These are phyloP conservation scores for Tulasnella sp. DNA, from an alignment of 768 basidiomycete genomes.

Conservation along the genomic window DNA sequence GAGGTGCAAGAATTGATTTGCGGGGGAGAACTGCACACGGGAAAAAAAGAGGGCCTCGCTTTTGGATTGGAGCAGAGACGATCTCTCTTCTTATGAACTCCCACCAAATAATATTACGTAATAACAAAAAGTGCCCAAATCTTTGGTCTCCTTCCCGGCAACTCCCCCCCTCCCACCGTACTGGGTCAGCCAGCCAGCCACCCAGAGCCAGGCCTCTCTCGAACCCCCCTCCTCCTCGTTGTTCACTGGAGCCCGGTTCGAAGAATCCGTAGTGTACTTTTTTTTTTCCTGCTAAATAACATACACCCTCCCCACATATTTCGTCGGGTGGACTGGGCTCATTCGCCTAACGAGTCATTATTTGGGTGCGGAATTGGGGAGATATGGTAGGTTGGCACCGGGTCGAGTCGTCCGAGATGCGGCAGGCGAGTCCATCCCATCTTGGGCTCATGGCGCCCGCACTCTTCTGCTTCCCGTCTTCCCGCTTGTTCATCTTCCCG, in stretches of 20 bases:
- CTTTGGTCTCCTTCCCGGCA: neutral
- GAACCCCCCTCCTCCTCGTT: neutral
- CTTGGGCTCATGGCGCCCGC: neutral
- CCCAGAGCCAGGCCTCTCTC: neutral
- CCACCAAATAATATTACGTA: neutral
- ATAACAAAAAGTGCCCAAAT: neutral
- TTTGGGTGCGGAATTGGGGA: neutral
- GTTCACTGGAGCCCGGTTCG: neutral
- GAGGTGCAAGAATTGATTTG: neutral
- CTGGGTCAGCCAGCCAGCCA: neutral
- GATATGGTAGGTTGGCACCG: neutral
- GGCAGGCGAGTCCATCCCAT: neutral
- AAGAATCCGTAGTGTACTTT: neutral
- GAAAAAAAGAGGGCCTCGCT: constrained; percentile 4
- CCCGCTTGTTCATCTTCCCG: neutral
- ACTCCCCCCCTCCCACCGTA: neutral
- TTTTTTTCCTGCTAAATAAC: neutral
- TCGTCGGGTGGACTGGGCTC: neutral
- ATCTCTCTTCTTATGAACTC: constrained; percentile 2
- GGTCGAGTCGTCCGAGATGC: neutral
- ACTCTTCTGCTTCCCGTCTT: neutral
- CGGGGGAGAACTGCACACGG: neutral
- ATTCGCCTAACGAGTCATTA: neutral
- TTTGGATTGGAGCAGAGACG: constrained; percentile 1
- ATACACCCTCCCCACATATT: neutral